phyloP scores from a whole-genome alignment of 441 rosid species.

The Macaranga tanarius region DNA sequence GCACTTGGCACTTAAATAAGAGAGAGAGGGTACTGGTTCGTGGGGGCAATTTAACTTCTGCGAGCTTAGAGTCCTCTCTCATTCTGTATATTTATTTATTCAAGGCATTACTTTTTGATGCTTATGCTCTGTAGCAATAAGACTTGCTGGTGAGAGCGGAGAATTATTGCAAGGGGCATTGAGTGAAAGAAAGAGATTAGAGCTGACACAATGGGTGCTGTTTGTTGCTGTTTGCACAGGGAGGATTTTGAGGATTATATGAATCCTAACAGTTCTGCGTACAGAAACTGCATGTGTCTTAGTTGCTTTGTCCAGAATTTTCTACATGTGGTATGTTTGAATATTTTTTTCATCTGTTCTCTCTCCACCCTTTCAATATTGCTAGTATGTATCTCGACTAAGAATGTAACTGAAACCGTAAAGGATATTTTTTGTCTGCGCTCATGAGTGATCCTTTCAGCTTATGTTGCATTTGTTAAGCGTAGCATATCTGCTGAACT shows the following conservation, averaged over 20 bases:
- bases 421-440: not conserved
- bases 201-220: conserved; percentile 66
- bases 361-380: not conserved
- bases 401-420: not conserved
- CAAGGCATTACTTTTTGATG: conserved; percentile 20
- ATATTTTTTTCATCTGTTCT: conserved; percentile 1
- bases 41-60: conserved; percentile 51
- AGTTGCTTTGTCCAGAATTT: conserved; percentile 68
- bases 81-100: conserved; percentile 19
- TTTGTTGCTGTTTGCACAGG: conserved; percentile 76
- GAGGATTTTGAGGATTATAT: conserved; percentile 71
- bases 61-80: conserved; percentile 76
- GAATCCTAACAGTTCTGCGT: conserved; percentile 62
- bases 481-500: not conserved
- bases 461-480: not conserved
- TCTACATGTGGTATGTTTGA: conserved; percentile 54
- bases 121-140: conserved; percentile 14
- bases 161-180: conserved; percentile 24
- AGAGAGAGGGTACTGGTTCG: conserved; percentile 55
- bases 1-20: conserved; percentile 19
- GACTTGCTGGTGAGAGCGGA: conserved; percentile 30
- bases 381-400: conserved; percentile 4
- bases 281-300: conserved; percentile 78
- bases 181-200: conserved; percentile 24
- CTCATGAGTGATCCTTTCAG: not conserved